phyloP scores from a whole-genome alignment of 225 moss, liverwort and hornwort genomes.

The Neckera pumila region DNA sequence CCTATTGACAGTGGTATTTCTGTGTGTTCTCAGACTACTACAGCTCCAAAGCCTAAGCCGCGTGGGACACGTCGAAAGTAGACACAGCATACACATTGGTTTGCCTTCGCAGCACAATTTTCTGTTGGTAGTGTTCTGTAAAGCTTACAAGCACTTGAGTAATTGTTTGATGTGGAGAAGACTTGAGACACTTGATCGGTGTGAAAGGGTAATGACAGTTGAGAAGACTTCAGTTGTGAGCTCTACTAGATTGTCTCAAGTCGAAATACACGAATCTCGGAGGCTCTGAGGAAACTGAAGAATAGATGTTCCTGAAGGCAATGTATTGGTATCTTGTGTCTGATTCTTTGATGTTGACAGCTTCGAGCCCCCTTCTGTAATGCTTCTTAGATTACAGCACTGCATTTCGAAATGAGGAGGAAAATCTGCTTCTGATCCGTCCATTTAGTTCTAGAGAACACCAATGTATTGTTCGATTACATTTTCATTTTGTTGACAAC shows the following conservation, averaged over 20 bases:
- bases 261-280: background rate
- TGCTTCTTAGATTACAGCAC: background rate
- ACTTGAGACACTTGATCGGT: background rate
- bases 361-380: background rate
- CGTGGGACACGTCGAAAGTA: constrained; percentile 61
- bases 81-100: background rate
- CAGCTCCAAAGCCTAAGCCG: constrained; percentile 54
- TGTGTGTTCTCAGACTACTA: constrained; percentile 18
- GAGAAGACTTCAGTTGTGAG: background rate
- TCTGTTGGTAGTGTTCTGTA: background rate
- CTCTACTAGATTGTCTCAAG: background rate
- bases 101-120: background rate
- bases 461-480: background rate
- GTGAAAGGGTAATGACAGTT: background rate
- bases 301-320: background rate
- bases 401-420: background rate
- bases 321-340: background rate
- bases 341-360: background rate
- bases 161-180: background rate
- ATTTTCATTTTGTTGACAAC: background rate
- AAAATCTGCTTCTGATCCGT: background rate
- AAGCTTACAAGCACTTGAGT: background rate
- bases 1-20: background rate
- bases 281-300: background rate
- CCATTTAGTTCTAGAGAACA: background rate